These are phyloP conservation scores for Comarum palustre DNA, from an alignment of 306 rosid species.

Conservation along the genomic window DNA sequence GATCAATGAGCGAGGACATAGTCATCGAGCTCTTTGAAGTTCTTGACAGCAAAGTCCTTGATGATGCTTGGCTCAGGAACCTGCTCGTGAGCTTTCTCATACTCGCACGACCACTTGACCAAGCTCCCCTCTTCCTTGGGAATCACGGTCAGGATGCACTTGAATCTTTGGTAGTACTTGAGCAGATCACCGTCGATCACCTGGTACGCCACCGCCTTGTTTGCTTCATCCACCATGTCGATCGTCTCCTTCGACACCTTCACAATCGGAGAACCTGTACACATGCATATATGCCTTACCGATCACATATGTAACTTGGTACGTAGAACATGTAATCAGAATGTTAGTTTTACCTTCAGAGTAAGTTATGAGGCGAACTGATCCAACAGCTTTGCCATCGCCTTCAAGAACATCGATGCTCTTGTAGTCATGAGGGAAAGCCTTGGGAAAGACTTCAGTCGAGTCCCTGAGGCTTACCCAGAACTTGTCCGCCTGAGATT, in stretches of 20 bases:
- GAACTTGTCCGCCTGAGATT: constrained; percentile 37
- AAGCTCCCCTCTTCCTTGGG: constrained; percentile 49
- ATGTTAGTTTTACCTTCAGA: constrained; percentile 40
- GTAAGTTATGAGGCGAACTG: constrained; percentile 56
- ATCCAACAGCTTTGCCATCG: constrained; percentile 68
- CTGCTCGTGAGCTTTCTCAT: constrained; percentile 46
- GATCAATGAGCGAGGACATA: constrained; percentile 32
- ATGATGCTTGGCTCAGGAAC: constrained; percentile 57
- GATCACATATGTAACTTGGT: background rate
- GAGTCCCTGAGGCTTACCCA: constrained; percentile 44
- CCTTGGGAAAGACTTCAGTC: constrained; percentile 38
- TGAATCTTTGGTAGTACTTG: constrained; percentile 61
- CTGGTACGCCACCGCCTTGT: constrained; percentile 42
- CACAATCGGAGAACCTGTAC: constrained; percentile 60
- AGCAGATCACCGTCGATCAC: constrained; percentile 78
- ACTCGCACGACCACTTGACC: constrained; percentile 68
- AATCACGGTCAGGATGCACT: constrained; percentile 40
- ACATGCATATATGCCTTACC: background rate
- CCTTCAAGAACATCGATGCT: constrained; percentile 74
- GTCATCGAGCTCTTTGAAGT: constrained; percentile 65
- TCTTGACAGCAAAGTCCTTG: constrained; percentile 72
- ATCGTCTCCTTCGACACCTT: constrained; percentile 61
- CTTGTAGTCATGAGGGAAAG: constrained; percentile 68
- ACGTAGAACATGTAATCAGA: background rate
- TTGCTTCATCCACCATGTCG: constrained; percentile 49